Evolutionary conservation across 2,329 filamentous ascomycete genomes (phyloP).

Genomic region (Colletotrichum sojae): DNA sequence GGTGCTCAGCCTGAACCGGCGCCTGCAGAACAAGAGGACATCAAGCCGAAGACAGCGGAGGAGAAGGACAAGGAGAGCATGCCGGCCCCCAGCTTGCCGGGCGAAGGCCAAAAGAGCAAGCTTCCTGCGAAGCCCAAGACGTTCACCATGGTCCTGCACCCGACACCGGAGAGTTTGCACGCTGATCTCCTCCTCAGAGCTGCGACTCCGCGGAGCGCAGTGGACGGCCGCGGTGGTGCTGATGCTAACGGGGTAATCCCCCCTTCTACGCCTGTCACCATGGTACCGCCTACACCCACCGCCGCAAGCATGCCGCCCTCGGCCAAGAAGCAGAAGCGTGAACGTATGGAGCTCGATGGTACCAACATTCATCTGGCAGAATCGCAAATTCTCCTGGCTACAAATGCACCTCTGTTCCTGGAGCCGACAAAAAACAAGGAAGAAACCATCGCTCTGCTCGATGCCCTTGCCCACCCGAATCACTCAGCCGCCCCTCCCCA

Average conservation of each 20-base stretch:
- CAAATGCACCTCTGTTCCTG: slow-evolving; percentile 81
- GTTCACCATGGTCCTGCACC: slow-evolving; percentile 86
- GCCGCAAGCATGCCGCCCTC: slow-evolving; percentile 71
- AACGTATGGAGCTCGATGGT: slow-evolving; percentile 82
- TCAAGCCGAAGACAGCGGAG: slow-evolving; percentile 56
- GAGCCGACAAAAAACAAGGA: slow-evolving; percentile 79
- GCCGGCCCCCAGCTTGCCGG: slow-evolving; percentile 64
- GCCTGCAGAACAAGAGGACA: slow-evolving; percentile 48
- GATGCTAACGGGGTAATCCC: slow-evolving; percentile 64
- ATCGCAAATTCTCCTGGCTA: slow-evolving; percentile 80
- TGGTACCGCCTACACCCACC: slow-evolving; percentile 74
- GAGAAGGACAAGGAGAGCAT: slow-evolving; percentile 72
- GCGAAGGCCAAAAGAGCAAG: slow-evolving; percentile 61
- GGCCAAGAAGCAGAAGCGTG: slow-evolving; percentile 77
- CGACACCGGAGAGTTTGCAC: slow-evolving; percentile 82
- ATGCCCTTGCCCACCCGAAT: slow-evolving; percentile 80
- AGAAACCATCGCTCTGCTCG: slow-evolving; percentile 80
- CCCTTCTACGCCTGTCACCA: slow-evolving; percentile 76
- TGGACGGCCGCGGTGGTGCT: slow-evolving; percentile 50
- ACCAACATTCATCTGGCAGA: slow-evolving; percentile 82
- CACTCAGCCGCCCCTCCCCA: slow-evolving; percentile 83
- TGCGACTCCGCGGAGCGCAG: slow-evolving; percentile 72
- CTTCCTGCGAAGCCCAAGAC: slow-evolving; percentile 72
- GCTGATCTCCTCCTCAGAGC: slow-evolving; percentile 84
- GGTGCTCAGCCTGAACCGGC: slow-evolving; percentile 30